These are phyloP conservation scores for Rhizophagus sp. DNA, from an alignment of 192 early-diverging fungal genomes.

Conservation along the genomic window DNA sequence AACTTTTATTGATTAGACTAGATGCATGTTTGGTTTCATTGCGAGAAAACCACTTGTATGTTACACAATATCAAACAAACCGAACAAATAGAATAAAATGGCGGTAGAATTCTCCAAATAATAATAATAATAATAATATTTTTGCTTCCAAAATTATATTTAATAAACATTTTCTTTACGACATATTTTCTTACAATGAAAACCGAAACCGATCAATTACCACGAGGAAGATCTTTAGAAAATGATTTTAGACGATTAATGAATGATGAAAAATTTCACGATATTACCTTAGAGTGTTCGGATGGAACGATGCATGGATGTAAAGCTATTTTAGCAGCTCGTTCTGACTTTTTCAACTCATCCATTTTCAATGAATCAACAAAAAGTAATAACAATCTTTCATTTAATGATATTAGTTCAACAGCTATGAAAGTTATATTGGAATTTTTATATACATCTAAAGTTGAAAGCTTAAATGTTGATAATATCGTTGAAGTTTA, in stretches of 20 bases:
- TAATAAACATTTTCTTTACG: too few species aligned
- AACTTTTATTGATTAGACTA: too few species aligned
- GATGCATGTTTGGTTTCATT: too few species aligned
- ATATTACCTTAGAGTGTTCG: neutral
- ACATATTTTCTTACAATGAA: too few species aligned
- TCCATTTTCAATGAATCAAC: neutral
- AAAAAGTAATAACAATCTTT: neutral
- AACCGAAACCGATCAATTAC: too few species aligned
- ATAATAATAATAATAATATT: too few species aligned
- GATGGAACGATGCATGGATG: neutral
- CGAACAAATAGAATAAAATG: too few species aligned
- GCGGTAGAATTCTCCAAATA: too few species aligned
- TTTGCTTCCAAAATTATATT: too few species aligned
- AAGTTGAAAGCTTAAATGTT: neutral
- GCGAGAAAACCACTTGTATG: too few species aligned
- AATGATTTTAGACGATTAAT: neutral
- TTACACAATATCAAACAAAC: too few species aligned
- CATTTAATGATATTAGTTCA: neutral
- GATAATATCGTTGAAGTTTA: neutral
- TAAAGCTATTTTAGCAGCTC: neutral
- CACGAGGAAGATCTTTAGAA: neutral
- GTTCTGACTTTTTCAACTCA: neutral
- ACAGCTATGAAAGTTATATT: neutral
- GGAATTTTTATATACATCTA: conserved; percentile 6
- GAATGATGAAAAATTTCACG: neutral